Base-by-base conservation (phyloP, 2,329 filamentous ascomycete species). In the Nigrospora osmanthi region DNA sequence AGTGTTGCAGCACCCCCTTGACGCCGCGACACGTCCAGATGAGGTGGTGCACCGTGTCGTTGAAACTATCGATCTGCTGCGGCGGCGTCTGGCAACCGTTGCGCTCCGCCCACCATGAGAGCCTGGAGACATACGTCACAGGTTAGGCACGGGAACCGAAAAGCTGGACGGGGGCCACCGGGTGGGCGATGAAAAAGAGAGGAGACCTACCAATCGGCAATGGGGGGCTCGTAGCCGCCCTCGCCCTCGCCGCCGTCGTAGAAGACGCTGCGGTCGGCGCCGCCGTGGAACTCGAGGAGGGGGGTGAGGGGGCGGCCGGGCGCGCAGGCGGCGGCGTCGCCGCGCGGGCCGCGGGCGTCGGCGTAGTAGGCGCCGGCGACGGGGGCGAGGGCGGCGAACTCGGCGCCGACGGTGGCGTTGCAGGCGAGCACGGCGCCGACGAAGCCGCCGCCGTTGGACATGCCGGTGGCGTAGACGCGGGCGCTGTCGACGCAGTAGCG, bases 371-470 rank as follows among this genome's bases (percentile, higher is more conserved):
- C 59, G 0, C 70, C 70, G 1, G 70, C 70, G 5, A 63, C 66
- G 1, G 70, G 58, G 4, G 70, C 70, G 42, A 73, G 69, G 7
- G 68, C 71, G 0, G 65, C 65, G 54, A 74, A 73, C 19, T 68
- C 55, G 4, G 49, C 57, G 17, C 68, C 68, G 2, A 70, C 60
- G 1, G 38, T 40, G 6, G 59, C 48, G 47, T 62, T 66, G 53
- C 71, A 75, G 2, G 71, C 70, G 6, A 40, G 38, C 34, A 74
- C 58, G 1, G 64, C 66, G 30, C 68, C 65, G 32, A 74, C 62
- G 52, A 75, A 74, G 3, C 70, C 71, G 30, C 66, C 70, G 16
- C 72, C 71, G 47, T 69, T 74, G 3, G 71, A 74, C 49, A 68
- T 56, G 14, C 71, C 72, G 6, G 65, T 66, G 3, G 68, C 71